Evolutionary conservation across 768 basidiomycete genomes (phyloP).

Genomic region (Lanmaoa pseudosensibilis): DNA sequence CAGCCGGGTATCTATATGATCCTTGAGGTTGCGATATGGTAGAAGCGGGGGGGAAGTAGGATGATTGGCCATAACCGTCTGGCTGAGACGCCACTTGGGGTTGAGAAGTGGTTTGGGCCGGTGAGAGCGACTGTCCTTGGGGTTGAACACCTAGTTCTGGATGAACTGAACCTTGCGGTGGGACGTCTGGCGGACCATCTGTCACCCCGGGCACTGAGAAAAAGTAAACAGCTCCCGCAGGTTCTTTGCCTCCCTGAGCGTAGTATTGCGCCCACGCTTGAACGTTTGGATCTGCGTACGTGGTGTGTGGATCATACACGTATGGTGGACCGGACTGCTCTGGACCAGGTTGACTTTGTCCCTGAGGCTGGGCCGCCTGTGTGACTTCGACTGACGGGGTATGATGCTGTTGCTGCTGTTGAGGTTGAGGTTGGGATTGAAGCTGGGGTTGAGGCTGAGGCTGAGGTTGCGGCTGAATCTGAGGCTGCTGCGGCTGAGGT

Average conservation of each 20-base stretch:
- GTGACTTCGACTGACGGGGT: conserved; percentile 6
- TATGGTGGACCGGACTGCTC: conserved; percentile 46
- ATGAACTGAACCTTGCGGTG: conserved; percentile 5
- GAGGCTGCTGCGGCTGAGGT: conserved; percentile 28
- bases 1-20: conserved; percentile 21
- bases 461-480: conserved; percentile 38
- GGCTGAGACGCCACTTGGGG: conserved; percentile 19
- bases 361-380: conserved; percentile 12
- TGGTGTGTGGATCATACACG: conserved; percentile 60
- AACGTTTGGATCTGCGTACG: conserved; percentile 76
- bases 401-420: conserved; percentile 27
- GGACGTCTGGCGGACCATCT: conserved; percentile 33
- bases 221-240: conserved; percentile 79
- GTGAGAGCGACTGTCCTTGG: conserved; percentile 16
- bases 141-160: conserved; percentile 13
- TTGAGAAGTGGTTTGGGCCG: conserved; percentile 18
- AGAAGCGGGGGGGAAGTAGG: conserved; percentile 13
- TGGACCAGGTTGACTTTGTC: conserved; percentile 13
- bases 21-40: conserved; percentile 19
- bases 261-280: conserved; percentile 90
- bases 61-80: conserved; percentile 5
- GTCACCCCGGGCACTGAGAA: conserved; percentile 74
- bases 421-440: conserved; percentile 32
- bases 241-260: conserved; percentile 72
- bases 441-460: conserved; percentile 33